Evolutionary conservation across 139 green algal species (phyloP), one percentile per base, ranked within the genome.

Genomic region (Chlamydomonas urium): DNA sequence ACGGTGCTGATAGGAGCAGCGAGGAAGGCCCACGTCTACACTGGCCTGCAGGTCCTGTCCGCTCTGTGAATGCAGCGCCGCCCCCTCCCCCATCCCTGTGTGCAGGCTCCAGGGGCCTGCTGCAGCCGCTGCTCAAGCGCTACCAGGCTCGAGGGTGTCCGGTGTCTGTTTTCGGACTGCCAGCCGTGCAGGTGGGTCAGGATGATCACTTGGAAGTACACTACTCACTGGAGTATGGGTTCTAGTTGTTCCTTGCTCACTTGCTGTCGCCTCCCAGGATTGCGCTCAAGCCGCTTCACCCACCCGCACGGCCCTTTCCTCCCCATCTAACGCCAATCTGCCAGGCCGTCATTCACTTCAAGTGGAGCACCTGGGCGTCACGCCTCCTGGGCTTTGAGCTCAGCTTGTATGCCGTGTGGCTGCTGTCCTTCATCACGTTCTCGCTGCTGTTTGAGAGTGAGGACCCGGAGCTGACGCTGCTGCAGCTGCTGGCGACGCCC

Each of bases 91-190:
- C 65, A 4, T 36, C 3, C n/a, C 26, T 3, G 26, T 58, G 3
- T 5, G 17, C 71, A 76, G 71, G 71, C 1, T n/a, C 28, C 36
- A 37, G 42, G 29, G 83, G 83, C 10, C 10, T 89, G 50, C 80
- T 89, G 72, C 78, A 83, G 42, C 83, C 81, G 2, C 60, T 89
- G 66, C 72, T 89, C 56, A 79, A 82, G 56, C 71, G 78, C 21
- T 86, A 75, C 71, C 72, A 85, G 34, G 63, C 76, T n/a, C 62
- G 66, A 28, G 79, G 65, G 62, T 83, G 75, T 33, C 56, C 75
- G 3, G 38, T 65, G 26, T 38, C 48, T 19, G 81, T 80, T 21
- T 87, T 87, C 69, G 75, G 36, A 0, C 78, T 87, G 59, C 81
- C 81, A 31, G 81, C 75, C 0, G 75, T 87, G n/a, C 78, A 87